Base-by-base conservation (phyloP, 2,329 filamentous ascomycete genomes). In the Zalaria obscura region DNA sequence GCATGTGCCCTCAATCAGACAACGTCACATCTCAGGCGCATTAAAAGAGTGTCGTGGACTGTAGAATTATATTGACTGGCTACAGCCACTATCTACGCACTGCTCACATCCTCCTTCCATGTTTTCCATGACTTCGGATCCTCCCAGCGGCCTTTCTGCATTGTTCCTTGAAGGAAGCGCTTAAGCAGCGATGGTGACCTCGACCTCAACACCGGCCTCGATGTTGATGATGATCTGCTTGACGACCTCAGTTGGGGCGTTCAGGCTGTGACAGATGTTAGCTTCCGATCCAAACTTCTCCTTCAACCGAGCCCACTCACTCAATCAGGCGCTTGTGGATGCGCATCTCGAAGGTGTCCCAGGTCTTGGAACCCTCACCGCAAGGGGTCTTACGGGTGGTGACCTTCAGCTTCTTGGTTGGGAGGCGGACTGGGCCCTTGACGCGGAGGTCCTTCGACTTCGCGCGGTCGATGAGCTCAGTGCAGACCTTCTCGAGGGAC, bases 331-430 rank as follows among this genome's bases (percentile, higher is more conserved):
- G 41, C 83, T 95, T 95, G 80, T 95, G 87, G 67, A 95, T 93
- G 73, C 89, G 83, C 87, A 98, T 93, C 82, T 98, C 89, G 70
- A 76, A 98, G 69, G 76, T 80, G 68, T 96, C 91, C 91, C 91
- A 98, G 64, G 91, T 98, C 86, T 98, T 98, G 70, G 83, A 93
- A 73, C 91, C 91, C 80, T 98, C 91, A 83, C 91, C 91, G 73
- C 84, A 91, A 67, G 91, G 91, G 53, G 91, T 96, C 83, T 98
- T 98, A 64, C 91, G 83, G 76, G 91, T 94, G 66, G 84, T 86
- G 76, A 94, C 79, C 77, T 91, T 86, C 62, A 96, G 78, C 67
- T 78, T 85, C 82, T 95, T 94, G 75, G 88, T 95, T 60, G 91
- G 87, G 61, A 95, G 83, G 63, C 89, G 87, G 69, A 96, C 89